These are phyloP conservation scores for Hericium erinaceus DNA, from an alignment of 768 basidiomycete genomes.

Conservation along the genomic window DNA sequence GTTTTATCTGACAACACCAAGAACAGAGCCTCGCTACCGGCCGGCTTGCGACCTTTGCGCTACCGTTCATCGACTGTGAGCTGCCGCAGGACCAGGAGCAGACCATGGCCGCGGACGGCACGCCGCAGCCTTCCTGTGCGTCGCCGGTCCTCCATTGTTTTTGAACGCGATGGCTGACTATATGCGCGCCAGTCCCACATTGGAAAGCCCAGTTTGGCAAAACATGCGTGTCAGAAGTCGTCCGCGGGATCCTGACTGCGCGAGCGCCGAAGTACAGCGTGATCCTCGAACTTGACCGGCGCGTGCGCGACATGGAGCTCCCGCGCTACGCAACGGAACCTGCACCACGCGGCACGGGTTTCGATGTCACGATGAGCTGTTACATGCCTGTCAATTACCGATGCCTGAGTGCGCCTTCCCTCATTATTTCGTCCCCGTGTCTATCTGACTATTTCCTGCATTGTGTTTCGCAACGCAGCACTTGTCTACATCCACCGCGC, in stretches of 20 bases:
- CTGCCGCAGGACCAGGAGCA: conserved; percentile 52
- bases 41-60: conserved; percentile 55
- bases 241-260: conserved; percentile 58
- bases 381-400: conserved; percentile 72
- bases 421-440: not conserved
- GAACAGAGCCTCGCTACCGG: conserved; percentile 71
- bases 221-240: conserved; percentile 58
- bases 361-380: conserved; percentile 59
- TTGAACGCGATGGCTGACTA: not conserved
- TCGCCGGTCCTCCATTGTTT: conserved; percentile 1
- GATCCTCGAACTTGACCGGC: conserved; percentile 52
- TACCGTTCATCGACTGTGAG: conserved; percentile 68
- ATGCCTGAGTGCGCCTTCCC: conserved; percentile 44
- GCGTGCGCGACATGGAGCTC: conserved; percentile 52
- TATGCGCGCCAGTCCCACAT: conserved; percentile 37
- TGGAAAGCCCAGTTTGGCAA: conserved; percentile 67
- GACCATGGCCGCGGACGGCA: conserved; percentile 50
- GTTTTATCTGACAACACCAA: too few species aligned
- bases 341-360: conserved; percentile 38
- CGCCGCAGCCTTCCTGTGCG: conserved; percentile 51
- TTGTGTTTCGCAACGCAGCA: conserved; percentile 30
- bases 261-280: conserved; percentile 53
- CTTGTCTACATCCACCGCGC: conserved; percentile 66
- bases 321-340: conserved; percentile 50
- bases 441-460: too few species aligned